Evolutionary conservation across 805 yeast genomes (phyloP).

Genomic region (Torulaspora indica): DNA sequence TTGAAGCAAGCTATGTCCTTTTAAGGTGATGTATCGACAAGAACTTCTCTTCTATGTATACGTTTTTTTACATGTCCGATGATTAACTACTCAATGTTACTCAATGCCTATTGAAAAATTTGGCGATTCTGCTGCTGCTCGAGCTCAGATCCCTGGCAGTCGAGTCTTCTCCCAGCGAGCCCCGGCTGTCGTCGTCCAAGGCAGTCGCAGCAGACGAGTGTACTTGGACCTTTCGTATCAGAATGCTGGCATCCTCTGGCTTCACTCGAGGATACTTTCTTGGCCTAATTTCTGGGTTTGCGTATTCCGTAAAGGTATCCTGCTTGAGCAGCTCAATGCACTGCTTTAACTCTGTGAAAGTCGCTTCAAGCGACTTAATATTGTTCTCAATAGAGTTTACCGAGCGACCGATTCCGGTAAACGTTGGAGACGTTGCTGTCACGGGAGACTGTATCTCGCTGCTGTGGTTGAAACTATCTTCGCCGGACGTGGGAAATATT

Average conservation of each 20-base stretch:
- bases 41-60: not conserved
- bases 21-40: not conserved
- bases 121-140: slow-evolving; percentile 25
- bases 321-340: slow-evolving; percentile 64
- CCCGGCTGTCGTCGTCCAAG: slow-evolving; percentile 10
- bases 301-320: slow-evolving; percentile 61
- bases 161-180: slow-evolving; percentile 7
- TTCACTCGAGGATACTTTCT: slow-evolving; percentile 70
- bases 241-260: slow-evolving; percentile 61
- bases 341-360: slow-evolving; percentile 76
- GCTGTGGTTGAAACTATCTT: slow-evolving; percentile 21
- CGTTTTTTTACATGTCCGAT: too few species aligned
- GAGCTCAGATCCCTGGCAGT: slow-evolving; percentile 12
- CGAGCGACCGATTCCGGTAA: slow-evolving; percentile 17
- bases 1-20: not conserved
- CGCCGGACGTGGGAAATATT: slow-evolving; percentile 31
- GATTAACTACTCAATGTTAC: not conserved
- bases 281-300: slow-evolving; percentile 49
- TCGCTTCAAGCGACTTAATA: slow-evolving; percentile 56
- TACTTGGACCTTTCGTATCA: slow-evolving; percentile 47
- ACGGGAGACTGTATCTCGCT: slow-evolving; percentile 15
- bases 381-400: slow-evolving; percentile 31
- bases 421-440: slow-evolving; percentile 25
- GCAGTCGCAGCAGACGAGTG: slow-evolving; percentile 6
- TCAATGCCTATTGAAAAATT: slow-evolving; percentile 26